These are phyloP conservation scores for Suaeda aralocaspica DNA, from an alignment of 148 eudicot genomes.

Conservation along the genomic window DNA sequence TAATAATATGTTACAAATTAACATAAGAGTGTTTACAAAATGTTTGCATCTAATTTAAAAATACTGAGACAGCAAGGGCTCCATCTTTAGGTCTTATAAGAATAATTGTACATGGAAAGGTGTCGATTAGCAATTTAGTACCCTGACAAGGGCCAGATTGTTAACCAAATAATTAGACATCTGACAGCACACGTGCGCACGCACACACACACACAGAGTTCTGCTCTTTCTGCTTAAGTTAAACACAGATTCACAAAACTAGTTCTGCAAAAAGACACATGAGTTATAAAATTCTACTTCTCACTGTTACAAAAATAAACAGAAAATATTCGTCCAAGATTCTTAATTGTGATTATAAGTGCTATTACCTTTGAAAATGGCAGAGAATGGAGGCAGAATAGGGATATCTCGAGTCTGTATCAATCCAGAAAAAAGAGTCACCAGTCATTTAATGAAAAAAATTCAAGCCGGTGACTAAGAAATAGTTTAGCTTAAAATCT, in stretches of 20 bases:
- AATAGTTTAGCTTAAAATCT: not conserved
- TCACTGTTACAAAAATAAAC: not conserved
- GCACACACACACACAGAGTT: not conserved
- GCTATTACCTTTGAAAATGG: constrained; percentile 54
- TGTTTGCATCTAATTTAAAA: not conserved
- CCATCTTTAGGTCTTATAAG: not conserved
- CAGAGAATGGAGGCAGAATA: constrained; percentile 85
- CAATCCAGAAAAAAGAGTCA: constrained; percentile 5
- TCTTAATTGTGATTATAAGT: not conserved
- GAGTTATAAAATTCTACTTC: not conserved
- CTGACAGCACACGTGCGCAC: not conserved
- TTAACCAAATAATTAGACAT: not conserved
- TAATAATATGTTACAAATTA: not conserved
- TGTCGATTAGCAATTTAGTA: not conserved
- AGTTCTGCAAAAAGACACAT: not conserved
- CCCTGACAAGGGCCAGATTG: not conserved
- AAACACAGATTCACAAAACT: not conserved
- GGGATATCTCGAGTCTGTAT: constrained; percentile 82
- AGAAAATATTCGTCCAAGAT: not conserved
- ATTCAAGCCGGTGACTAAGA: not conserved
- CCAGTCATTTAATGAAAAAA: not conserved
- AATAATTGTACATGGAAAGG: not conserved
- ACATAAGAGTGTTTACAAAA: too few relatives aligned
- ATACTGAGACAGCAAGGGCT: not conserved
- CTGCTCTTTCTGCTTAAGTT: not conserved